Conservation (phyloP, 331 rosid species). For the Acacia concinna region DNA sequence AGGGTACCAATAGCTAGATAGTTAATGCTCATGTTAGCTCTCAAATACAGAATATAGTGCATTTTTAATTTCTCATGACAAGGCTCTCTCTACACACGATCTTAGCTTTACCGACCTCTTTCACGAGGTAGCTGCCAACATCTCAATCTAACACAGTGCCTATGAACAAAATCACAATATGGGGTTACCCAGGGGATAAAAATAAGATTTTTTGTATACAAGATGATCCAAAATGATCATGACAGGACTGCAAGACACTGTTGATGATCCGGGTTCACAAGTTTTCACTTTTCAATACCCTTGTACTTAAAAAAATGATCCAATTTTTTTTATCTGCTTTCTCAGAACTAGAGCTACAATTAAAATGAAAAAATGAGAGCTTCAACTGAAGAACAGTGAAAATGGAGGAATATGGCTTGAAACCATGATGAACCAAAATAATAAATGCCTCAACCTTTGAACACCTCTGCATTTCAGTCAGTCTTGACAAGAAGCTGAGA, state of each 20-base stretch:
- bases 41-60: constrained; percentile 42
- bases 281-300: not conserved
- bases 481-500: constrained; percentile 50
- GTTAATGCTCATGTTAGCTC: constrained; percentile 43
- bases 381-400: constrained; percentile 17
- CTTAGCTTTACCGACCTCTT: not conserved
- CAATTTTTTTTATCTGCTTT: not conserved
- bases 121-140: constrained; percentile 12
- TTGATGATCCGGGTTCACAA: not conserved
- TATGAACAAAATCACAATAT: not conserved
- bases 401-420: constrained; percentile 5
- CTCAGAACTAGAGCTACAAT: not conserved
- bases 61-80: constrained; percentile 29
- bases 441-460: not conserved
- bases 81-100: not conserved
- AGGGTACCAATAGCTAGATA: constrained; percentile 58
- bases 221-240: not conserved
- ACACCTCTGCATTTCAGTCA: constrained; percentile 33
- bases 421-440: not conserved
- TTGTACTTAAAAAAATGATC: not conserved
- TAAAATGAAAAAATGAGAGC: constrained; percentile 9
- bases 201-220: not conserved
- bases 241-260: not conserved
- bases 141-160: not conserved
- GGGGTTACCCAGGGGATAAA: not conserved